phyloP scores from a whole-genome alignment of 495 filamentous ascomycete species.

The Podospora pseudoanserina region DNA sequence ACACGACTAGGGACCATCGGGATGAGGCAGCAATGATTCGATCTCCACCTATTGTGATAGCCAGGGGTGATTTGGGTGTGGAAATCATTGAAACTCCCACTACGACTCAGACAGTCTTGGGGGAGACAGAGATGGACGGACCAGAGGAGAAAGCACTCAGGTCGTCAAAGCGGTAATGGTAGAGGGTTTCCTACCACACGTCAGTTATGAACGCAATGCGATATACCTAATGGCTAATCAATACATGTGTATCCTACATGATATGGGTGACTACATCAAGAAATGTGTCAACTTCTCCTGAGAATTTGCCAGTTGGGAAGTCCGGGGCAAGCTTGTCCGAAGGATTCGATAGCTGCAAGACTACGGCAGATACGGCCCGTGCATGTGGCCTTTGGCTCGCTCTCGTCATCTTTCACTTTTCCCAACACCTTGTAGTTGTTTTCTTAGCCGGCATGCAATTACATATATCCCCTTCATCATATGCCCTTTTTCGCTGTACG shows the following conservation, averaged over 20 bases:
- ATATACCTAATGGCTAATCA: background rate
- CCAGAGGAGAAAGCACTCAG: background rate
- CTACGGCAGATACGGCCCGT: background rate
- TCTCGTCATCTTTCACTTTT: background rate
- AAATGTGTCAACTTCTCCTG: background rate
- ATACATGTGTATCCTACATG: background rate
- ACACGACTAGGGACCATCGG: background rate
- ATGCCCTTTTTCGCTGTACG: too few relatives aligned
- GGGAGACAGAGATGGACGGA: background rate
- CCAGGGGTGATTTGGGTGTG: constrained; percentile 8
- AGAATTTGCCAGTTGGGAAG: background rate
- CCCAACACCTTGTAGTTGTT: too few relatives aligned
- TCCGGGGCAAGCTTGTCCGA: background rate
- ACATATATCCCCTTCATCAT: too few relatives aligned
- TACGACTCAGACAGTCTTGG: background rate
- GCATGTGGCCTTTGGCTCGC: background rate
- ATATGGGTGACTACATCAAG: background rate
- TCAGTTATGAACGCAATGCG: background rate
- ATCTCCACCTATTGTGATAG: constrained; percentile 6
- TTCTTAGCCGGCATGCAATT: too few relatives aligned
- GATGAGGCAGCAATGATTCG: background rate
- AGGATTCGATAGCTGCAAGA: background rate
- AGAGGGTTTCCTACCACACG: background rate
- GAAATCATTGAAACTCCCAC: background rate
- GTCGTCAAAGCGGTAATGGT: background rate